Evolutionary conservation across 2,329 filamentous ascomycete genomes (phyloP).

Genomic region (Monosporascus sp.): DNA sequence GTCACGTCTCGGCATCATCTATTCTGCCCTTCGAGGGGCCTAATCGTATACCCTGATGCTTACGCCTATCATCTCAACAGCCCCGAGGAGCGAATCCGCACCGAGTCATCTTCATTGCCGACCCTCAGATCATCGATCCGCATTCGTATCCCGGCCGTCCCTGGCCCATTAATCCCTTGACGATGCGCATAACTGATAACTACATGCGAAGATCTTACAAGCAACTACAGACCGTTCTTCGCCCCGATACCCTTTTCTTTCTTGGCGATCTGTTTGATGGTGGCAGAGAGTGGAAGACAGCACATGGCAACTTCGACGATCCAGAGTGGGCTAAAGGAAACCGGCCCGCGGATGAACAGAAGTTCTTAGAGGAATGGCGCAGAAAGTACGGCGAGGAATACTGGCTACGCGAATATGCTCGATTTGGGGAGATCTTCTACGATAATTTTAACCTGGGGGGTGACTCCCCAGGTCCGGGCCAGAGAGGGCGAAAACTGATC

Average conservation of each 20-base stretch:
- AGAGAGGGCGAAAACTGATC: constrained; percentile 70
- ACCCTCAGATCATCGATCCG: constrained; percentile 87
- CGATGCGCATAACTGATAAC: constrained; percentile 68
- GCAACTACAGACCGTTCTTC: constrained; percentile 67
- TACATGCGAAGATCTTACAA: constrained; percentile 81
- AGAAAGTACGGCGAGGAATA: constrained; percentile 73
- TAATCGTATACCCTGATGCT: constrained; percentile 4
- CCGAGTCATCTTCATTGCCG: constrained; percentile 76
- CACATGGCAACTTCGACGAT: constrained; percentile 52
- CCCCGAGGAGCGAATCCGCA: constrained; percentile 74
- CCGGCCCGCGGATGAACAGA: constrained; percentile 46
- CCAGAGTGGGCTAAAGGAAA: constrained; percentile 51
- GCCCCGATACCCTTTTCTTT: constrained; percentile 86
- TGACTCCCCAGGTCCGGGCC: constrained; percentile 47
- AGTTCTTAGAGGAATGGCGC: constrained; percentile 60
- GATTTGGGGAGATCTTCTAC: constrained; percentile 84
- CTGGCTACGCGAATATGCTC: constrained; percentile 80
- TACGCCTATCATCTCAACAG: constrained; percentile 39
- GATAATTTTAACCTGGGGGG: constrained; percentile 59
- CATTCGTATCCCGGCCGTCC: constrained; percentile 87
- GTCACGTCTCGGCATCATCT: constrained; percentile 19
- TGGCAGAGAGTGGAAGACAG: constrained; percentile 87
- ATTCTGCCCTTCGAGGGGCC: neutral
- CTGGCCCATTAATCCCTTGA: constrained; percentile 51
- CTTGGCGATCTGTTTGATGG: constrained; percentile 94